phyloP scores from a whole-genome alignment of 768 basidiomycete species.

The Mycena vitilis region DNA sequence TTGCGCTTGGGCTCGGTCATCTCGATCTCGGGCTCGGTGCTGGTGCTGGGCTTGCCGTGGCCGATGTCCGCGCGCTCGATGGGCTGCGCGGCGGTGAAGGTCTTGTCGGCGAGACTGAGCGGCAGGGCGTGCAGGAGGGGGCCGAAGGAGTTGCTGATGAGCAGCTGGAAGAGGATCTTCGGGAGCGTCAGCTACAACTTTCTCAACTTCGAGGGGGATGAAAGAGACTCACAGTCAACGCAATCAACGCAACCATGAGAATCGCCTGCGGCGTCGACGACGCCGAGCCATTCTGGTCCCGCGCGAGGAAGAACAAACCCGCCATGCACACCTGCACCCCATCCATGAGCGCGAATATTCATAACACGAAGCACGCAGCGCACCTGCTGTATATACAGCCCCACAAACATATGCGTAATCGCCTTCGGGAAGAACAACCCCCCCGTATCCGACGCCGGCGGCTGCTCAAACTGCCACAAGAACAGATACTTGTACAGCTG shows the following conservation, averaged over 20 bases:
- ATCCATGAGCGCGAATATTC: no score
- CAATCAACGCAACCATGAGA: conserved; percentile 87
- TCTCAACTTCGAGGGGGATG: not conserved
- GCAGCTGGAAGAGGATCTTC: conserved; percentile 76
- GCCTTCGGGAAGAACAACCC: conserved; percentile 97
- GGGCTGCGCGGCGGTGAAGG: conserved; percentile 50
- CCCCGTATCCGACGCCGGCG: conserved; percentile 80
- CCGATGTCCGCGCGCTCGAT: conserved; percentile 16
- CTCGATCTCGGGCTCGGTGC: conserved; percentile 26
- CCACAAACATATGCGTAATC: conserved; percentile 92
- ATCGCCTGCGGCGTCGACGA: conserved; percentile 80
- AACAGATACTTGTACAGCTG: conserved; percentile 89
- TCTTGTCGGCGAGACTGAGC: conserved; percentile 79
- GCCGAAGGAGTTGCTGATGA: conserved; percentile 83
- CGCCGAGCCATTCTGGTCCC: conserved; percentile 60
- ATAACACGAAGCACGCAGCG: no score
- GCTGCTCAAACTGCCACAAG: conserved; percentile 82
- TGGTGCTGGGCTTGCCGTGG: not conserved
- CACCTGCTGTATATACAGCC: conserved; percentile 87
- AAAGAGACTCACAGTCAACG: conserved; percentile 73
- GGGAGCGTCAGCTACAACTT: not conserved
- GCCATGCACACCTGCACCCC: conserved; percentile 69
- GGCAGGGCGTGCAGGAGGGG: conserved; percentile 84
- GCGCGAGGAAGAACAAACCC: conserved; percentile 91
- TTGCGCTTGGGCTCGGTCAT: conserved; percentile 33